Evolutionary conservation across 768 basidiomycete species (phyloP), one percentile per base, ranked within the genome.

Genomic region (Calocera cornea): DNA sequence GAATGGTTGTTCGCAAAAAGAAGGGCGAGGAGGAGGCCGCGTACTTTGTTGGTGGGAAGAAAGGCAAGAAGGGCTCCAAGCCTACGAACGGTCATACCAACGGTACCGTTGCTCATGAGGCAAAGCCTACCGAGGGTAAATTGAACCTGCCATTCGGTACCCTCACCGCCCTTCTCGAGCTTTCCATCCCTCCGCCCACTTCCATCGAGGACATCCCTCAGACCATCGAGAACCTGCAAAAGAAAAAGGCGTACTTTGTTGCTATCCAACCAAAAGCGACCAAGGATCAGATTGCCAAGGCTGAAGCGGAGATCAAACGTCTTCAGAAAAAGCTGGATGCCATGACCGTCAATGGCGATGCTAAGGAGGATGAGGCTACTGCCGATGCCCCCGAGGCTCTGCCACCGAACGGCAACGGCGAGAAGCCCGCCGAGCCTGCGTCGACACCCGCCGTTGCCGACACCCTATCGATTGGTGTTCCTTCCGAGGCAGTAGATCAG

Each of bases 221-320:
- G 65, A 85, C 92, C 60, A 81, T 98, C 67, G 89, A 91, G 73
- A 91, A 97, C 75, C 82, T 99, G 68, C 89, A 89, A 77, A 90
- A 85, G 64, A 99, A 98, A 83, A 94, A 94, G 80, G 82, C 87
- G 27, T 98, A 94, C 93, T 97, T 86, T 73, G 86, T 89, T 75
- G 95, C 90, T 34, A 98, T 98, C 78, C 93, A 95, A 77, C 84
- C 83, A 31, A 85, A 85, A 27, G 84, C 83, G 70, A 92, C 91
- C 1, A 83, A 84, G 2, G 89, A 90, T 73, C 90, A 90, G 71
- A 79, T 93, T 64, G 84, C 86, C 41, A 89, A 89, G 77, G 92
- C 88, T 14, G 88, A 92, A 75, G 83, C 81, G 16, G 84, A 88
- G 70, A 89, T 93, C 74, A 78, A 82, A 71, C 84, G 84, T 64